A percentile compares a stretch with the other conserved stretches of the same genome.
Conservation (phyloP, 495 filamentous ascomycete species). For the Penicillium goetzii region DNA sequence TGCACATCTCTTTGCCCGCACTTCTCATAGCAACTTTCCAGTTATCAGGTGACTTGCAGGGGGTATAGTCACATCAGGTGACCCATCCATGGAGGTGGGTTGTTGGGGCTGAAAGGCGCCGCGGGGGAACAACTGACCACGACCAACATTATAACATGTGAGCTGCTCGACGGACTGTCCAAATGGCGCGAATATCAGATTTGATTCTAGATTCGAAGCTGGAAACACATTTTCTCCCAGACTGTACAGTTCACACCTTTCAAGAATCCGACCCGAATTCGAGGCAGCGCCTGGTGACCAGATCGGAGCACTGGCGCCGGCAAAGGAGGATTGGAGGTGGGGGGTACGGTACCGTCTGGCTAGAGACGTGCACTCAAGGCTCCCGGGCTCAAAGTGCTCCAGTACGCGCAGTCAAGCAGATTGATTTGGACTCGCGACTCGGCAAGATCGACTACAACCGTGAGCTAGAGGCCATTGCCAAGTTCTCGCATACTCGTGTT, state of each 20-base stretch:
- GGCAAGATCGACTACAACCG: conserved; percentile 28
- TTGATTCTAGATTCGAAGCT: conserved; percentile 35
- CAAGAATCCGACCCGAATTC: conserved; percentile 17
- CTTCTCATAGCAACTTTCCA: too few relatives aligned
- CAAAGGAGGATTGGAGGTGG: conserved; percentile 33
- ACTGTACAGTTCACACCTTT: conserved; percentile 28
- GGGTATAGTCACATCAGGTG: background rate
- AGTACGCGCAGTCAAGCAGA: conserved; percentile 21
- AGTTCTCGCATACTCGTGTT: conserved; percentile 38
- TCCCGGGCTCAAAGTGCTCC: background rate
- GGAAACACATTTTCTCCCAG: conserved; percentile 26
- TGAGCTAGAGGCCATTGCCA: conserved; percentile 44
- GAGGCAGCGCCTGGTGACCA: conserved; percentile 10
- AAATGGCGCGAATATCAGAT: conserved; percentile 25
- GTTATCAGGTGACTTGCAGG: too few relatives aligned
- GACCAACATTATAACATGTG: background rate
- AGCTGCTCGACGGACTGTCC: background rate
- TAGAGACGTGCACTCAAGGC: conserved; percentile 30
- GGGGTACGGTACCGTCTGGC: conserved; percentile 39
- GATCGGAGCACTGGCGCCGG: conserved; percentile 33
- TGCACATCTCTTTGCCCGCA: too few relatives aligned
- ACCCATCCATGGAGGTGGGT: background rate
- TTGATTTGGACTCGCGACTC: conserved; percentile 18
- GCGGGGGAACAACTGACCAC: background rate
- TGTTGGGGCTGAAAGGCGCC: background rate